Base-by-base conservation (phyloP, 2,329 filamentous ascomycete species). In the Alternaria gaisen region DNA sequence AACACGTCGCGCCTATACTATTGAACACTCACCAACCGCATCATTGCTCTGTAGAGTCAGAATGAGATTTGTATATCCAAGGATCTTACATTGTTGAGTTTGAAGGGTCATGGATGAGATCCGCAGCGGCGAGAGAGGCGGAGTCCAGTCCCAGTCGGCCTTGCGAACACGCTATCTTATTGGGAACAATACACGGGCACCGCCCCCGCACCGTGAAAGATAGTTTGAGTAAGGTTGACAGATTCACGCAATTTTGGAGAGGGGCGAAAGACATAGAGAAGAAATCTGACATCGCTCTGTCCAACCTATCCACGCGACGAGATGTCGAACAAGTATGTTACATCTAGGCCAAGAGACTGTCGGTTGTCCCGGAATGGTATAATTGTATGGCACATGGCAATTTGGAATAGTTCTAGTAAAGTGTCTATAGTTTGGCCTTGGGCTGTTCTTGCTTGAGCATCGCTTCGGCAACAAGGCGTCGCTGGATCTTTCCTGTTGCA, bases 401-500 rank as follows among this genome's bases (percentile, higher is more conserved):
- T 47, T n/a, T 53, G 41, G 11, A 24, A 53, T 42, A 48, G 28
- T 57, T 46, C 50, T 46, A 54, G 50, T n/a, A 43, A 51, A 50
- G 10, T 36, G 38, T 48, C 59, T 82, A 87, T 67, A 87, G 78
- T 74, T 86, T 87, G 14, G 85, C 78, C 71, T 82, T 84, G 5
- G 80, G 77, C 58, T 79, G 79, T 58, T 89, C 88, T 77, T 89
- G 86, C 83, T 91, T 91, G 78, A 90, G 83, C 91, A 96, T 94
- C 30, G 87, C 87, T 79, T 94, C 91, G 14, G 92, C 92, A n/a
- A 96, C 92, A 72, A 94, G 92, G 64, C 91, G 86, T 63, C 92
- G 84, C 80, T 96, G 92, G 60, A 96, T 91, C 84, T 96, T 96
- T 57, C 92, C 92, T 6, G 92, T 96, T n/a, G 92, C 92, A 4